Base-by-base conservation (phyloP, 345 rosid species). In the Noccaea bulbosa region DNA sequence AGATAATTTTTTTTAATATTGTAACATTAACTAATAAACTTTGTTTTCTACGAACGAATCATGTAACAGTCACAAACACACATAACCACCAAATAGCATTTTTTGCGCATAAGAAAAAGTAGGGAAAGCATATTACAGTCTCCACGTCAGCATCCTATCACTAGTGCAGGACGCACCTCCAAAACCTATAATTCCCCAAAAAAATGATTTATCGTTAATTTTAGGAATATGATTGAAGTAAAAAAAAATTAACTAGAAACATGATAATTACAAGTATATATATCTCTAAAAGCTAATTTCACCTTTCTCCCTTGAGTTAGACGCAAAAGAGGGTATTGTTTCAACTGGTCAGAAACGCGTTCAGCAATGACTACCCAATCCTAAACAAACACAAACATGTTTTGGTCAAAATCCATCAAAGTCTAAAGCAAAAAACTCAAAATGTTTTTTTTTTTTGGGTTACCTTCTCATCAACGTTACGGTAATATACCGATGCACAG, bases 261-360 rank as follows among this genome's bases (percentile, higher is more conserved):
- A 10, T 20, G 27, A 59, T 27, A 59, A 16, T 38, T 32, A 41
- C 2, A 38, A 20, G 22, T 20, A 20, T 20, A 20, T 20, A 20
- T 20, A 20, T 20, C 22, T 20, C 1, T 20, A 20, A 20, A 20
- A 15, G 67, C 20, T 45, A 59, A 60, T 6, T 55, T 49, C 55
- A 89, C 98, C 96, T 89, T 91, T 82, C 97, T 92, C 62, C 99
- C 99, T 63, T 89, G 96, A 79, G 95, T 91, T 71, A 85, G 70
- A 40, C 80, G 80, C 74, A 93, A 69, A 57, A 91, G 94, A 77
- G 98, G 90, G 66, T 85, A 91, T 58, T 81, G 87, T 68, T 87
- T 88, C 53, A 93, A 62, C 70, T 87, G 78, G 72, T 93, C 97
- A 67, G 89, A 91, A 79, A 93, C 98, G 35, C 81, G 59, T 68